A percentile compares a stretch with the other conserved stretches of the same genome.
Evolutionary conservation across 1,284 basidiomycete genomes (phyloP).

Genomic region (Filobasidium uniguttulatum): DNA sequence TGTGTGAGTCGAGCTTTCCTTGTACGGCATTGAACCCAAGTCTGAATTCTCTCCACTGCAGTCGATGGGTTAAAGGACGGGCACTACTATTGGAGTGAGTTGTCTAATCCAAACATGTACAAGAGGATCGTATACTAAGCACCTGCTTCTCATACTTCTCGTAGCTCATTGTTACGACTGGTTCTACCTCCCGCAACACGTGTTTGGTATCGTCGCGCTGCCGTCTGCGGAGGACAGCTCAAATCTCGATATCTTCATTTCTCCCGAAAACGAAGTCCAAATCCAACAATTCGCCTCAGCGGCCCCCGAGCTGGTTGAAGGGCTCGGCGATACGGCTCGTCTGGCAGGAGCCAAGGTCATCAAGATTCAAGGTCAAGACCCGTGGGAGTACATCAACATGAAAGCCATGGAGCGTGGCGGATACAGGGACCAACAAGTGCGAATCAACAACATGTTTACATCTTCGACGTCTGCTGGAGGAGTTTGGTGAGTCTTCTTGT

Average conservation of each 20-base stretch:
- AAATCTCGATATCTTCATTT: constrained; percentile 11
- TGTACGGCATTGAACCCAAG: too few relatives aligned
- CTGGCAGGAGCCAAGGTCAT: constrained; percentile 15
- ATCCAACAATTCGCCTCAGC: too few relatives aligned
- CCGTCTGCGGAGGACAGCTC: neutral
- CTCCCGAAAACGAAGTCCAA: constrained; percentile 16
- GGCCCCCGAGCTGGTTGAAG: too few relatives aligned
- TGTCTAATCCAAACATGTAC: too few relatives aligned
- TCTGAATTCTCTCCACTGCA: too few relatives aligned
- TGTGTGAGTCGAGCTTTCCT: too few relatives aligned
- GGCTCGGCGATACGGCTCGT: constrained; percentile 5
- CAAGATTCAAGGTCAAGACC: constrained; percentile 11
- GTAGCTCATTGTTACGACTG: constrained; percentile 11
- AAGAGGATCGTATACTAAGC: too few relatives aligned
- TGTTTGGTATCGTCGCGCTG: constrained; percentile 14
- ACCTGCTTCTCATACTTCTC: too few relatives aligned
- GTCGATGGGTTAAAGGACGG: constrained; percentile 15
- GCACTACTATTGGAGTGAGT: constrained; percentile 16
- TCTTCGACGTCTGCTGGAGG: constrained; percentile 7
- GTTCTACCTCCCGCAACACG: constrained; percentile 13
- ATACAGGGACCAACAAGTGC: constrained; percentile 13
- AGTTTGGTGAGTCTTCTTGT: too few relatives aligned
- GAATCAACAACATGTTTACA: constrained; percentile 14
- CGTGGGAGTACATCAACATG: constrained; percentile 12
- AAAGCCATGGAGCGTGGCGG: constrained; percentile 4